Evolutionary conservation across 2,329 filamentous ascomycete species (phyloP), one percentile per base, ranked within the genome.

Genomic region (Trichophyton schoenleinii): DNA sequence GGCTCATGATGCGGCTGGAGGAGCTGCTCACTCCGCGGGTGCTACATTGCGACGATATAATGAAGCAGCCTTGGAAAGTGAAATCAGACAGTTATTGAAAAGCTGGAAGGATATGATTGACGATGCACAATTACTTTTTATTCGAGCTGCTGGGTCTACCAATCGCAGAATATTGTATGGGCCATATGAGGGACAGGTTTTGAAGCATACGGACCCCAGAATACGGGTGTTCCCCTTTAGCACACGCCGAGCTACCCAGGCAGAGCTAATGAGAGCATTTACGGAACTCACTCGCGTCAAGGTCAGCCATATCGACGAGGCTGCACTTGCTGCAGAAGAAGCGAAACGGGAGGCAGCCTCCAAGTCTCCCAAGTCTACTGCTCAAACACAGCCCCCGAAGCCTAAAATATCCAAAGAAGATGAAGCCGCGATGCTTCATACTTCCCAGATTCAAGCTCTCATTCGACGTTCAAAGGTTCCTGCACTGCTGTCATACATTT

Each of bases 281-380:
- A 88, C 95, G 64, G 94, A 99, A 75, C 81, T 99, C 36, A 99
- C 94, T 0, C 81, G 94, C 15, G 81, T 96, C 15, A 96, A 99
- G 73, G 81, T 96, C 55, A 85, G 84, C 57, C 87, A 88, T 64
- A 82, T 97, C 31, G 82, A 89, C 62, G 87, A 90, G 65, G 81
- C 79, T 2, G 80, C 84, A 11, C 72, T 86, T 5, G 75, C 82
- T 36, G 77, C 77, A 9, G 74, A 76, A 61, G 78, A 80, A 63
- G 71, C 72, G 38, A 80, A 77, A 67, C 74, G 72, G n/a, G 74
- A 80, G 15, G 68, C 73, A 68, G 62, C 68, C 64, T 18, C 66
- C 65, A 49, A 79, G 71, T 72, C 66, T 48, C 65, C 67, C 9
- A 77, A 73, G 60, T 68, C 68, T 44, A 71, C 68, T 8, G 68